Base-by-base conservation (phyloP, 139 green algal genomes). In the Nannochloris sp. region DNA sequence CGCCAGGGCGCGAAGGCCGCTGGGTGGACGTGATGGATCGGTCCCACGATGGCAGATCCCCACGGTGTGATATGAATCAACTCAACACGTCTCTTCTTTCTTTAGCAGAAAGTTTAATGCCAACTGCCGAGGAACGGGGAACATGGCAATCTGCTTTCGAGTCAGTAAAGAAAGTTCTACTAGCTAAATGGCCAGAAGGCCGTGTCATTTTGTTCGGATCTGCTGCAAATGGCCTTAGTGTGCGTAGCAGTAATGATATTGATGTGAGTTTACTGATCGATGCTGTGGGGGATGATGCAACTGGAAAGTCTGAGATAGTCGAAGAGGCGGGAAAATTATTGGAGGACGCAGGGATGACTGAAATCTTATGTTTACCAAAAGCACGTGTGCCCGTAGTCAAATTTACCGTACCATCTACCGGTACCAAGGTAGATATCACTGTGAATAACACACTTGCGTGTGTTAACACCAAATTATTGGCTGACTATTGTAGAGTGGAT, bases 401-500 rank as follows among this genome's bases (percentile, higher is more conserved):
- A 78, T 89, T 92, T 69, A 60, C 74, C 13, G 70, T 81, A 33
- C 64, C 69, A 9, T 42, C 54, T n/a, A 75, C 67, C 9, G 65
- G 64, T n/a, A 81, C 67, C 67, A 76, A 78, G 54, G 81, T 89
- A 34, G 84, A 94, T 64, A 66, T 92, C 19, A 91, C 84, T 0
- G 65, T 87, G 12, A 96, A 97, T 84, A 95, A 97, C 80, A 72
- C 77, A 33, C 75, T 97, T 67, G 86, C 88, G 2, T 78, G 96
- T 29, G 45, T 75, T 63, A 95, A 95, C 86, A 95, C 89, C 32
- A 79, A 81, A 63, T 72, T 97, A 63, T 84, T 97, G 61, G 35
- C 60, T 3, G 68, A 86, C 63, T 97, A 97, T 68, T 73, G 65
- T 25, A 46, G 60, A 1, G 54, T 96, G 4, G 91, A 97, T 73